Evolutionary conservation across 2,329 filamentous ascomycete species (phyloP).

Genomic region (Paecilomyces niveus): DNA sequence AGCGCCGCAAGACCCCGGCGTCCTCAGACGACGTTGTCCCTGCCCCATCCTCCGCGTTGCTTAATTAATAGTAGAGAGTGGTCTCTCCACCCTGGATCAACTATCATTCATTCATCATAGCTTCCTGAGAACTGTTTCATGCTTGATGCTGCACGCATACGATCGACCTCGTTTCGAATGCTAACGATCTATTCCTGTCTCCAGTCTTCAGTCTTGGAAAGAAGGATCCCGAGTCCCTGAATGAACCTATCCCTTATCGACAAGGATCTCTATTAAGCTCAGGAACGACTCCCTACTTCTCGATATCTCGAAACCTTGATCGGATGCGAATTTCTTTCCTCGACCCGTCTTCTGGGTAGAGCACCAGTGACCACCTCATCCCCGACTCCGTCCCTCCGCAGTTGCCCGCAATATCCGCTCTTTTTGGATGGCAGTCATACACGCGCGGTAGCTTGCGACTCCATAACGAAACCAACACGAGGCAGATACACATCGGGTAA

Average conservation of each 20-base stretch:
- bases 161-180: background rate
- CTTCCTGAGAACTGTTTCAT: background rate
- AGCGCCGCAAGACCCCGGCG: background rate
- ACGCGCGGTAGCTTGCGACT: slow-evolving; percentile 4
- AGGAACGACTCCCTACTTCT: background rate
- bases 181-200: background rate
- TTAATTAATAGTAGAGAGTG: background rate
- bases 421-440: slow-evolving; percentile 16
- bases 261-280: background rate
- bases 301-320: background rate
- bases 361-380: slow-evolving; percentile 1
- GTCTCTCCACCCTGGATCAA: background rate
- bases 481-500: background rate
- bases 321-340: background rate
- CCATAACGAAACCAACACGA: background rate
- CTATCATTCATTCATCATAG: background rate
- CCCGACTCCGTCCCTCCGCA: slow-evolving; percentile 7
- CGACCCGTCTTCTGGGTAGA: slow-evolving; percentile 1
- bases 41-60: background rate
- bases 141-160: background rate
- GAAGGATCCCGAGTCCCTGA: background rate
- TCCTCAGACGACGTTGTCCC: background rate
- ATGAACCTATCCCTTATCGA: background rate
- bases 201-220: background rate
- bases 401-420: background rate